These are phyloP conservation scores for Malus fusca DNA, from an alignment of 306 rosid species.

Conservation along the genomic window DNA sequence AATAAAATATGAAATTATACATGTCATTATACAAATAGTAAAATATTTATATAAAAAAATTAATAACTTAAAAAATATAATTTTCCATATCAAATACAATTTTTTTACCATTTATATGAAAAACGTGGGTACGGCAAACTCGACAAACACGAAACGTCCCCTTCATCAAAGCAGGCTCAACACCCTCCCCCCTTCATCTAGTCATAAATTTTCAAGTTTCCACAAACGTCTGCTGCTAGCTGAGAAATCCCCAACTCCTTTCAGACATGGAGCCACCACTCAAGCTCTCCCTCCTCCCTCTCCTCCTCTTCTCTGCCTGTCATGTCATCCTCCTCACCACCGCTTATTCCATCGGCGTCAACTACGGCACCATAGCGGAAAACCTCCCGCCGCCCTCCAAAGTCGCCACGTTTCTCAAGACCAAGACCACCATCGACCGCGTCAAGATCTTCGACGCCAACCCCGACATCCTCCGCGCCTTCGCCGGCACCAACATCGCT, in stretches of 20 bases:
- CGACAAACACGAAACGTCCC: too few species aligned
- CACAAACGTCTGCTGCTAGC: not conserved
- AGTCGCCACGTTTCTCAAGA: slow-evolving; percentile 61
- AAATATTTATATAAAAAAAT: too few species aligned
- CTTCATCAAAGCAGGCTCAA: too few species aligned
- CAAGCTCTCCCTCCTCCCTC: not conserved
- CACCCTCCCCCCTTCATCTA: too few species aligned
- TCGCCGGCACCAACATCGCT: slow-evolving; percentile 52
- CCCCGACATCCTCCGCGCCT: slow-evolving; percentile 57
- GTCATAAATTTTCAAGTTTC: not conserved
- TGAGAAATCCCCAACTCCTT: not conserved
- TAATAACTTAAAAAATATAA: too few species aligned
- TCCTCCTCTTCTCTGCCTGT: slow-evolving; percentile 1
- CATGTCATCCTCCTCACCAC: slow-evolving; percentile 8
- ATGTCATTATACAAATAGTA: fast-evolving
- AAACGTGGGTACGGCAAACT: too few species aligned
- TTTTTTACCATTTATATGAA: too few species aligned
- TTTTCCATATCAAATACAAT: too few species aligned
- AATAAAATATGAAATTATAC: fast-evolving
- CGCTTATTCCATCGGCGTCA: slow-evolving; percentile 54
- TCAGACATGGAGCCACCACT: slow-evolving; percentile 26
- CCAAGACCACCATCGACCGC: slow-evolving; percentile 65
- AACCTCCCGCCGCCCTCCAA: slow-evolving; percentile 65
- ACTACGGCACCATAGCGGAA: slow-evolving; percentile 79
- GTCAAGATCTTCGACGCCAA: slow-evolving; percentile 67